Percentiles rank a stretch among this genome's conserved stretches.
phyloP scores from a whole-genome alignment of 495 filamentous ascomycete genomes.

The Penicillium arizonense region DNA sequence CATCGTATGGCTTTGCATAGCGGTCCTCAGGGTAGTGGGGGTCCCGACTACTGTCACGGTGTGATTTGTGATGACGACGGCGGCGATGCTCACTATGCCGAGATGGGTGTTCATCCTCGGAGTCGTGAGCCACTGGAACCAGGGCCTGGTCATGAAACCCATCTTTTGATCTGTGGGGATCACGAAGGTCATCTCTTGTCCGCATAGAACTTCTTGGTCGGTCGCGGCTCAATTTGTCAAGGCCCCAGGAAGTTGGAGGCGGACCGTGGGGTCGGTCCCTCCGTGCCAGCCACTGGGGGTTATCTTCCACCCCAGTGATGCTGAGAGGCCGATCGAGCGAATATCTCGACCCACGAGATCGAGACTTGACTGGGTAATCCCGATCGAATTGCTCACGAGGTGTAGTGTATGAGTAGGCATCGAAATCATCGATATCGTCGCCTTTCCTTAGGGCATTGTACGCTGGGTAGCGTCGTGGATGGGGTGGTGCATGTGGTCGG shows the following conservation, averaged over 20 bases:
- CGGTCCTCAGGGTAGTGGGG: slow-evolving; percentile 31
- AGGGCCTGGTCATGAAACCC: slow-evolving; percentile 32
- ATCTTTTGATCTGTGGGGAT: slow-evolving; percentile 27
- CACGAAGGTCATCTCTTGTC: slow-evolving; percentile 28
- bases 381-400: slow-evolving; percentile 66
- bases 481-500: slow-evolving; percentile 22
- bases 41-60: slow-evolving; percentile 18
- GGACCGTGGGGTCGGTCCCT: slow-evolving; percentile 52
- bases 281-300: slow-evolving; percentile 40
- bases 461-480: slow-evolving; percentile 27
- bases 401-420: slow-evolving; percentile 70
- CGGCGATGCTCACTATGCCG: slow-evolving; percentile 21
- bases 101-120: slow-evolving; percentile 39
- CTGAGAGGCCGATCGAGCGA: slow-evolving; percentile 60
- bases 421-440: slow-evolving; percentile 60
- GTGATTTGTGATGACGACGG: slow-evolving; percentile 27
- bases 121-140: slow-evolving; percentile 37
- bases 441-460: slow-evolving; percentile 39
- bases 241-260: slow-evolving; percentile 59
- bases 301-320: slow-evolving; percentile 60
- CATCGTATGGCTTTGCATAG: slow-evolving; percentile 18
- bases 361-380: slow-evolving; percentile 53
- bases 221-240: slow-evolving; percentile 55
- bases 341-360: slow-evolving; percentile 48
- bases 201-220: slow-evolving; percentile 31